Evolutionary conservation across 306 rosid genomes (phyloP).

Genomic region (Biancaea sappan): DNA sequence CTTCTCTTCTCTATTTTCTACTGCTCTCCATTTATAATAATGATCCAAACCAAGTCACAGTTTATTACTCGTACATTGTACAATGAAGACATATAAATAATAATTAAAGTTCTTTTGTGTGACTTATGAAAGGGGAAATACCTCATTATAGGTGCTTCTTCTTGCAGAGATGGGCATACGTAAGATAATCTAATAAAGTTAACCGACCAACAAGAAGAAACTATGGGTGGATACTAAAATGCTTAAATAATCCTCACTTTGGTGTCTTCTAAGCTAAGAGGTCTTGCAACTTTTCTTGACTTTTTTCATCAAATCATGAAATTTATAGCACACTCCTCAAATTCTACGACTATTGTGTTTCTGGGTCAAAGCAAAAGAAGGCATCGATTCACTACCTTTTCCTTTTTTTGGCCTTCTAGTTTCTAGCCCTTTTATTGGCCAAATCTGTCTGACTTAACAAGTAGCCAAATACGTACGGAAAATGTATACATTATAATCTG

Average conservation of each 20-base stretch:
- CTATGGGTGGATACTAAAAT: neutral
- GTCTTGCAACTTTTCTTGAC: neutral
- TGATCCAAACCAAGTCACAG: neutral
- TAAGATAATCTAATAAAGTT: neutral
- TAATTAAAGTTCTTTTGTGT: neutral
- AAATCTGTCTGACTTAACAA: neutral
- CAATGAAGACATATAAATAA: neutral
- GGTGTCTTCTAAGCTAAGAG: slow-evolving; percentile 41
- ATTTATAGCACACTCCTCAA: slow-evolving; percentile 23
- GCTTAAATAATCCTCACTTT: slow-evolving; percentile 16
- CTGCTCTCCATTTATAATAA: slow-evolving; percentile 8
- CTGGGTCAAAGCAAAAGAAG: neutral
- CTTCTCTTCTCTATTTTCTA: neutral
- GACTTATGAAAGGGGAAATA: neutral
- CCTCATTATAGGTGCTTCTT: neutral
- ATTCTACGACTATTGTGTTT: neutral
- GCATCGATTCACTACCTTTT: neutral
- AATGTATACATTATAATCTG: neutral
- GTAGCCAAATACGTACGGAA: neutral
- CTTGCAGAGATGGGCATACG: neutral
- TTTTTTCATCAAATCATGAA: slow-evolving; percentile 21
- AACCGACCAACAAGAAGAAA: slow-evolving; percentile 32
- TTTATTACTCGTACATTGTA: too few species aligned
- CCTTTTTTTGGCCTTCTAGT: neutral
- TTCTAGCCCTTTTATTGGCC: neutral